phyloP scores from a whole-genome alignment of 2,329 filamentous ascomycete genomes.

The Gnomoniopsis sp. region DNA sequence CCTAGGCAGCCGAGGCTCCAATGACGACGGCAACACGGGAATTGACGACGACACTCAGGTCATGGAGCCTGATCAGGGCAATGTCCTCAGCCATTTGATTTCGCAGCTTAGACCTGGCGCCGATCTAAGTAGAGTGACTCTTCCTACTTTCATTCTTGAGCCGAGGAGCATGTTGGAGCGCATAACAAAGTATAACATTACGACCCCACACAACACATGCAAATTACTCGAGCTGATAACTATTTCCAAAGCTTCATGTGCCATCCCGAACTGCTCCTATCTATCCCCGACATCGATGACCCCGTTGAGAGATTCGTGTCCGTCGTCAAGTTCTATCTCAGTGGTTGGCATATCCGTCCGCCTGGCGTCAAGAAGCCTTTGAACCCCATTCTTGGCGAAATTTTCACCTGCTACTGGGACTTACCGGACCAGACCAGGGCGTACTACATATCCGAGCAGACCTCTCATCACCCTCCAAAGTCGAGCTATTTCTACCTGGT shows the following conservation, averaged over 20 bases:
- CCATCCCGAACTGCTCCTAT: slow-evolving; percentile 90
- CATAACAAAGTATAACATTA: slow-evolving; percentile 80
- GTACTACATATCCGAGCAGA: slow-evolving; percentile 97
- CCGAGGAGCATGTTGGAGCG: slow-evolving; percentile 96
- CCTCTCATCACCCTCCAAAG: slow-evolving; percentile 96
- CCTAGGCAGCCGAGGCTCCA: slow-evolving; percentile 50
- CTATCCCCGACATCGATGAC: slow-evolving; percentile 83
- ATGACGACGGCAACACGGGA: slow-evolving; percentile 49
- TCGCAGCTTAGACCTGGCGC: slow-evolving; percentile 93
- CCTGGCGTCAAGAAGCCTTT: slow-evolving; percentile 97
- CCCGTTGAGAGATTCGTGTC: slow-evolving; percentile 86
- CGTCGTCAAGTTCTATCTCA: slow-evolving; percentile 96
- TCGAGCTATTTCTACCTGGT: slow-evolving; percentile 99
- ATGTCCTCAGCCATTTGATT: slow-evolving; percentile 95
- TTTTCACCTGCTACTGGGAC: slow-evolving; percentile 95
- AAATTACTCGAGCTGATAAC: neutral
- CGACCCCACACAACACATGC: neutral
- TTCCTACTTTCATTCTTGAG: slow-evolving; percentile 97
- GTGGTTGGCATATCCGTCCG: slow-evolving; percentile 98
- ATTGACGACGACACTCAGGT: slow-evolving; percentile 73
- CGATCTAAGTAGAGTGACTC: slow-evolving; percentile 87
- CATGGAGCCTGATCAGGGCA: slow-evolving; percentile 90
- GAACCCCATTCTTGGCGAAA: slow-evolving; percentile 93
- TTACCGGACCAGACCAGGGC: slow-evolving; percentile 78
- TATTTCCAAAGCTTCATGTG: slow-evolving; percentile 81